A percentile compares a stretch with the other conserved stretches of the same genome.
phyloP scores from a whole-genome alignment of 2,329 filamentous ascomycete genomes.

The Colletotrichum karsti region DNA sequence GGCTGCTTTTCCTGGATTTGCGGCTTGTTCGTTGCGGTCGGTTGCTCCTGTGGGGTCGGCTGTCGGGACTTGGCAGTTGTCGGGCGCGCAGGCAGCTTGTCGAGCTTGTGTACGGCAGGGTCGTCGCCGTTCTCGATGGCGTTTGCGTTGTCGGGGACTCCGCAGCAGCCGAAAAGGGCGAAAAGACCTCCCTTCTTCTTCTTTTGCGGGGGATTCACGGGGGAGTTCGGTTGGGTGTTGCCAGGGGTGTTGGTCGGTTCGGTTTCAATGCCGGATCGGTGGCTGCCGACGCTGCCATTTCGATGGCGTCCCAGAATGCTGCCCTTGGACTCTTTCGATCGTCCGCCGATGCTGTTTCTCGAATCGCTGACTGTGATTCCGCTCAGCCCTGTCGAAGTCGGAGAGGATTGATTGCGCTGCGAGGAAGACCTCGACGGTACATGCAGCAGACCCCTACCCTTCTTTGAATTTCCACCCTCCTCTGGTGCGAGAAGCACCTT shows the following conservation, averaged over 20 bases:
- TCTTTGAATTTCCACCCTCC: conserved; percentile 53
- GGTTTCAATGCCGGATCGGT: conserved; percentile 62
- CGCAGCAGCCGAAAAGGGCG: conserved; percentile 73
- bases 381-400: conserved; percentile 67
- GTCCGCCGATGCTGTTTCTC: conserved; percentile 68
- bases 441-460: conserved; percentile 61
- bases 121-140: conserved; percentile 59
- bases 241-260: conserved; percentile 58
- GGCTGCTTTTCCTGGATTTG: conserved; percentile 60
- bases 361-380: conserved; percentile 67
- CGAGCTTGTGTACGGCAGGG: conserved; percentile 66
- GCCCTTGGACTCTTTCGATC: conserved; percentile 71
- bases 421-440: conserved; percentile 71
- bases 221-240: conserved; percentile 61
- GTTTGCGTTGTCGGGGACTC: conserved; percentile 67
- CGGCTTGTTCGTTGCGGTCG: conserved; percentile 45
- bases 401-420: conserved; percentile 66
- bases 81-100: conserved; percentile 63
- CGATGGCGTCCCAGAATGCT: conserved; percentile 70
- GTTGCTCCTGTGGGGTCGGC: conserved; percentile 56
- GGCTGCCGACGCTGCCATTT: conserved; percentile 75
- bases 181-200: conserved; percentile 67
- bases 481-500: conserved; percentile 51
- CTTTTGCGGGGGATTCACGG: conserved; percentile 57
- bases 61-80: conserved; percentile 63